Evolutionary conservation across 1,284 basidiomycete genomes (phyloP), one percentile per base, ranked within the genome.

Genomic region (Melampsora occidentalis): DNA sequence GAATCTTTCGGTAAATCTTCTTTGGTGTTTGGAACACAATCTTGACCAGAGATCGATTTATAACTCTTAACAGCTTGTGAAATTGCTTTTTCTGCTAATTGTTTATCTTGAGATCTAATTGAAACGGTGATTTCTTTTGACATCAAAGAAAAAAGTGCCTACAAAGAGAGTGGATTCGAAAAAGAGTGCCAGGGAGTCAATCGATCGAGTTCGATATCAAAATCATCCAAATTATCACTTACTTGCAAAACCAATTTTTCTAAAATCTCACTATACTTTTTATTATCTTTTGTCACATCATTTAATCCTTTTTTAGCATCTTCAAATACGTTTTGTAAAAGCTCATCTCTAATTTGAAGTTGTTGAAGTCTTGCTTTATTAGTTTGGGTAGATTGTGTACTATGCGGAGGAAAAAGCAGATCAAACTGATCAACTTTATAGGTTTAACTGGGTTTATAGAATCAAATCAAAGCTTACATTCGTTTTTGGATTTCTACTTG

Each of bases 291-390:
- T 2, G 75, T 69, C 16, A 96, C 87, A 10, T 86, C 85, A 77
- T 90, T 86, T 79, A 87, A 84, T 76, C 89, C 85, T 65, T 86
- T 85, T 78, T 91, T 89, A 0, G 94, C 89, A 3, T 88, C 87
- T 18, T 88, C 85, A 84, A 99, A 99, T 77, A 98, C 88, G 76
- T 91, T 89, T 81, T 97, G 91, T 3, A 98, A 86, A 79, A 95
- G 89, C 83, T 97, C 93, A 83, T 99, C 96, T 70, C 95, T 90
- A 78, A 90, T 89, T 83, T 96, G 92, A 22, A 99, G 89, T 35
- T 99, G 87, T 83, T 89, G 90, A 81, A 99, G 87, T 71, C 97
- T 92, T 6, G 95, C 94, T 83, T 92, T 93, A 88, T 99, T 99
- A 80, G 94, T 97, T 78, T 95, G 87, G 49, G 92, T 98, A 2